Evolutionary conservation across 2,329 filamentous ascomycete species (phyloP), one percentile per base, ranked within the genome.

Genomic region (Diaporthe humulicola): DNA sequence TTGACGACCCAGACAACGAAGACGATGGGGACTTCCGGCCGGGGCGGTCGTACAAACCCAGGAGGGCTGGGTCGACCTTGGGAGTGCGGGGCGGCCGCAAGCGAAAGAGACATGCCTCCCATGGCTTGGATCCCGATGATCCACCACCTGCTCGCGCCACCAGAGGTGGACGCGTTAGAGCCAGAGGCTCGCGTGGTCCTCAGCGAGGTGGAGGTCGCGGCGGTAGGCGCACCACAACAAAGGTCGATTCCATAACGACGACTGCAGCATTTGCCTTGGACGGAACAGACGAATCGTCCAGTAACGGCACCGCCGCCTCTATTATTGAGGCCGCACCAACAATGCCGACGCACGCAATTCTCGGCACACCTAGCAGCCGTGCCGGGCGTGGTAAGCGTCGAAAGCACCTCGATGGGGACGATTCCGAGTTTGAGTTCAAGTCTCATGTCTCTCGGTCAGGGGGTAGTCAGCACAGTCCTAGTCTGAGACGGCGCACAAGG

Each of bases 1-100:
- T 70, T 7, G 76, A 77, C 12, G 78, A 81, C 7, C 74, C 78
- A 10, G 79, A 79, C 28, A 77, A 80, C 45, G 75, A 76, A 50
- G 73, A 76, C 19, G 71, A 74, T 38, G 75, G 74, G 19, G 76
- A 77, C 52, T 77, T 77, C 64, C 69, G 70, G 28, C 75, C 76
- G 28, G 64, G 57, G 45, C 70, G 70, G 42, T 33, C 52, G 12
- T 45, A 61, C 19, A 76, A 38, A 50, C 42, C 60, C 5, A 76
- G 36, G 70, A 70, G 72, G 28, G 73, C 60, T 12, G 73, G 69
- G 9, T 58, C 61, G 56, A 22, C 45, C 42, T 40, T 73, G 28
- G 75, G 75, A 9, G 33, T 30, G 7, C 69, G 75, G 25, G 75
- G 73, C 40, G 69, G 75, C 40, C 73, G 73, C 54, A 76, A 76